Percentiles rank a stretch among this genome's conserved stretches.
Conservation (phyloP, 495 filamentous ascomycete genomes). For the Xylaria longipes region DNA sequence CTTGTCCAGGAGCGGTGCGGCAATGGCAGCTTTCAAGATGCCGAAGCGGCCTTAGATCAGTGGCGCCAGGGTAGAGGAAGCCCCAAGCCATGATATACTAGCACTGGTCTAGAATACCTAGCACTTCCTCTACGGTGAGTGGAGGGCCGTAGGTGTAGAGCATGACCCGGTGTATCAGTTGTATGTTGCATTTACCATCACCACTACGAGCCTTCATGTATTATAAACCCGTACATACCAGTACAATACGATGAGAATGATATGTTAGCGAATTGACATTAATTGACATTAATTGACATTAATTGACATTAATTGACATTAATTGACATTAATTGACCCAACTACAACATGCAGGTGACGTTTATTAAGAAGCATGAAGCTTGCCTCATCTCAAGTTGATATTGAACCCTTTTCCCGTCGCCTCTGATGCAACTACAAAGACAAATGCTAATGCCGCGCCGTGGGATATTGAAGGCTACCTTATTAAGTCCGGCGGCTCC, state of each 20-base stretch:
- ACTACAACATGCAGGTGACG: not conserved
- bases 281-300: no score
- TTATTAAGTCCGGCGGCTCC: not conserved
- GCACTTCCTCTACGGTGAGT: not conserved
- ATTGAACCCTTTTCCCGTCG: not conserved
- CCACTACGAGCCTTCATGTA: not conserved
- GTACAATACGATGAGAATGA: no score
- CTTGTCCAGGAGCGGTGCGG: conserved; percentile 82
- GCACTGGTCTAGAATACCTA: not conserved
- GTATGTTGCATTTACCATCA: not conserved
- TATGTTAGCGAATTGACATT: not conserved
- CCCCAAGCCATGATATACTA: conserved; percentile 20
- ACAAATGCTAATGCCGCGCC: not conserved
- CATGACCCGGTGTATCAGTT: conserved; percentile 9
- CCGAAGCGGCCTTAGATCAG: conserved; percentile 67
- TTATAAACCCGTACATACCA: not conserved
- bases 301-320: no score
- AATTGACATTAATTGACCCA: not conserved
- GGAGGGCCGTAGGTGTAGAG: not conserved
- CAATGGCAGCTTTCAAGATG: conserved; percentile 53
- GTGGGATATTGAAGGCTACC: no score
- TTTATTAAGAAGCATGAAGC: not conserved
- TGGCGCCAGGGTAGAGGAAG: conserved; percentile 42
- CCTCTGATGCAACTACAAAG: not conserved
- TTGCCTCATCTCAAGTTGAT: not conserved